A percentile compares a stretch with the other conserved stretches of the same genome.
These are phyloP conservation scores for Pelargonium myrrhifolium DNA, from an alignment of 441 rosid genomes.

Conservation along the genomic window DNA sequence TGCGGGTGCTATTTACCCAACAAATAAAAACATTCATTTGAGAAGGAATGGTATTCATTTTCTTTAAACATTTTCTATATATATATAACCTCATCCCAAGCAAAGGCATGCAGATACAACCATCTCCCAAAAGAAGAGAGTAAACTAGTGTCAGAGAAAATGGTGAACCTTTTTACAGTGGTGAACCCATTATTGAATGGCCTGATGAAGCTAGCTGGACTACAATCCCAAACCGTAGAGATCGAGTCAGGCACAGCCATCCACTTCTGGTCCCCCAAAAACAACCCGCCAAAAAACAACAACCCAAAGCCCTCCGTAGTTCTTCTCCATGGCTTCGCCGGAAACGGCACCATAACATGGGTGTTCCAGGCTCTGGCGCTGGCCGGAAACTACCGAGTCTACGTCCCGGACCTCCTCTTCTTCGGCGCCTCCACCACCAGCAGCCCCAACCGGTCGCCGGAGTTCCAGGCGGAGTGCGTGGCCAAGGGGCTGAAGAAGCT, in stretches of 20 bases:
- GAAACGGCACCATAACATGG: constrained; percentile 34
- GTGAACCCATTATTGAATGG: not conserved
- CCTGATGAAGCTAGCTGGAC: not conserved
- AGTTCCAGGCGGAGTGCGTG: constrained; percentile 38
- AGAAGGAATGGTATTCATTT: too few relatives aligned
- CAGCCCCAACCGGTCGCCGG: constrained; percentile 19
- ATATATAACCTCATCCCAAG: too few relatives aligned
- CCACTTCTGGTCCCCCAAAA: not conserved
- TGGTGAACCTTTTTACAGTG: not conserved
- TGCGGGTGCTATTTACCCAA: too few relatives aligned
- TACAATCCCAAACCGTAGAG: not conserved
- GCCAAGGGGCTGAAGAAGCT: constrained; percentile 20
- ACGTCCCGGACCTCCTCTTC: constrained; percentile 29
- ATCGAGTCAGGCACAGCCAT: not conserved
- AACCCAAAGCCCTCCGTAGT: constrained; percentile 23
- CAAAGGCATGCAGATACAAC: too few relatives aligned
- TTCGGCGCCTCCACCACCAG: constrained; percentile 27
- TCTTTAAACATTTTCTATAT: too few relatives aligned
- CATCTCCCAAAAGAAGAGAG: too few relatives aligned
- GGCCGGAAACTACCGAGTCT: constrained; percentile 27
- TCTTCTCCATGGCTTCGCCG: constrained; percentile 34
- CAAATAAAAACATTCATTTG: too few relatives aligned
- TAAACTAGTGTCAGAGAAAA: too few relatives aligned
- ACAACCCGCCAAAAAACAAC: not conserved
- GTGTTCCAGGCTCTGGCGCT: constrained; percentile 32